These are phyloP conservation scores for Sporisorium reilianum DNA, from an alignment of 1,284 basidiomycete genomes.

Conservation along the genomic window DNA sequence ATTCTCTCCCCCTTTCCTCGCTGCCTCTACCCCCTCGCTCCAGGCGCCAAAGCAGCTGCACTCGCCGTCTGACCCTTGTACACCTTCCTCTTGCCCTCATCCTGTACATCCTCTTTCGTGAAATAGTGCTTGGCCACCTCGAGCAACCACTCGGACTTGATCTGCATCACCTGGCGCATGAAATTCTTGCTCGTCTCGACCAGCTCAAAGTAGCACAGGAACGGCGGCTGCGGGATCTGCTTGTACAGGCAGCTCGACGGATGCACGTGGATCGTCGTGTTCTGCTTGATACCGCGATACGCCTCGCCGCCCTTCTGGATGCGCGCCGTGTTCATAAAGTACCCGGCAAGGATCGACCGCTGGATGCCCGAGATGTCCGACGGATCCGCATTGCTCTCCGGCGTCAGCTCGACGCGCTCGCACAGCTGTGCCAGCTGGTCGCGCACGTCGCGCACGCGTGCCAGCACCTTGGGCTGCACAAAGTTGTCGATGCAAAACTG, in stretches of 20 bases:
- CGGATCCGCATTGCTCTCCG: conserved; percentile 86
- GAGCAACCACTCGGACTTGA: conserved; percentile 91
- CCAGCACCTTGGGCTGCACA: conserved; percentile 94
- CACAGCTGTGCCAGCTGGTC: conserved; percentile 95
- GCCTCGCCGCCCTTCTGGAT: conserved; percentile 64
- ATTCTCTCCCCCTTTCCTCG: neutral
- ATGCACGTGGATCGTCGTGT: conserved; percentile 89
- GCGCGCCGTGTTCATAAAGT: conserved; percentile 86
- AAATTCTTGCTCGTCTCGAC: conserved; percentile 75
- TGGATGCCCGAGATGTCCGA: conserved; percentile 93
- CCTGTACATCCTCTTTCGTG: conserved; percentile 53
- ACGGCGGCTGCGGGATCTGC: conserved; percentile 90
- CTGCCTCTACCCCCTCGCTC: neutral
- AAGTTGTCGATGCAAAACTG: conserved; percentile 78
- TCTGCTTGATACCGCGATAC: conserved; percentile 92
- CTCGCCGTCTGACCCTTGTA: conserved; percentile 42
- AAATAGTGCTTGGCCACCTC: conserved; percentile 74
- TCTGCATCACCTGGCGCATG: conserved; percentile 92
- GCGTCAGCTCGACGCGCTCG: conserved; percentile 94
- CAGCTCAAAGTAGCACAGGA: conserved; percentile 90
- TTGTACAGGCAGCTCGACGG: conserved; percentile 96
- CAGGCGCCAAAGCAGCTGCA: conserved; percentile 11
- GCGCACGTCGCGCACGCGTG: conserved; percentile 89
- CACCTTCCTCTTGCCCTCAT: conserved; percentile 18
- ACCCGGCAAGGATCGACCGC: conserved; percentile 92